Evolutionary conservation across 1,284 basidiomycete species (phyloP).

Genomic region (Athelia psychrophila): DNA sequence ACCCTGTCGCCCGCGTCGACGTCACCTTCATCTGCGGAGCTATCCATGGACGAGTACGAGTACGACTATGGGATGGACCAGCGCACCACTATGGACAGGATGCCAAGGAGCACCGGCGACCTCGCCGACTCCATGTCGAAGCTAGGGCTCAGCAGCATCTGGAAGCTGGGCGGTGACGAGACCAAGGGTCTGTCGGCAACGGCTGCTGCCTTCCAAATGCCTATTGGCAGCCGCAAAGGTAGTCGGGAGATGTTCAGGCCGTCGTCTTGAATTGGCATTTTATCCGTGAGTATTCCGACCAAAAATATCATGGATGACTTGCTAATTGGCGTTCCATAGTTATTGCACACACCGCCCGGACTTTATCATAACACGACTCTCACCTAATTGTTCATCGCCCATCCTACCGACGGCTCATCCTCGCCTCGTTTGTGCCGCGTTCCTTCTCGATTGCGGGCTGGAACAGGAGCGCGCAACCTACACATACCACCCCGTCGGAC

Average conservation of each 20-base stretch:
- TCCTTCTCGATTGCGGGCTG: too few species aligned
- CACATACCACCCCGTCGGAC: too few species aligned
- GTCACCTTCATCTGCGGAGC: conserved; percentile 50
- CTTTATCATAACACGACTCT: background rate
- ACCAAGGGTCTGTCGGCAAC: conserved; percentile 46
- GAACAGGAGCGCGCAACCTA: too few species aligned
- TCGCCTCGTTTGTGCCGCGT: too few species aligned
- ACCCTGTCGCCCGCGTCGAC: conserved; percentile 59
- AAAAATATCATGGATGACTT: too few species aligned
- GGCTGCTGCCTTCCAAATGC: conserved; percentile 31
- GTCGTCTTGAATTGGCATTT: background rate
- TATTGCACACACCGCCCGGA: conserved; percentile 1
- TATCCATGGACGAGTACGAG: conserved; percentile 44
- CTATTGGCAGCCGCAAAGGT: conserved; percentile 30
- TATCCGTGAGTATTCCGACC: background rate
- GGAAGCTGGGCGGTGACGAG: conserved; percentile 39
- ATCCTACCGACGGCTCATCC: too few species aligned
- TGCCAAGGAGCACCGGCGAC: conserved; percentile 27
- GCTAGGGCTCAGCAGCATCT: conserved; percentile 4
- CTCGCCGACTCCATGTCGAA: background rate
- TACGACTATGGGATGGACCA: conserved; percentile 25
- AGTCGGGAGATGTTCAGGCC: conserved; percentile 29
- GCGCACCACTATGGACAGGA: background rate
- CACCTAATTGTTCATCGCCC: background rate
- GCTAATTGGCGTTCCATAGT: background rate